Base-by-base conservation (phyloP, 345 rosid genomes). In the Arabidopsis suecica region DNA sequence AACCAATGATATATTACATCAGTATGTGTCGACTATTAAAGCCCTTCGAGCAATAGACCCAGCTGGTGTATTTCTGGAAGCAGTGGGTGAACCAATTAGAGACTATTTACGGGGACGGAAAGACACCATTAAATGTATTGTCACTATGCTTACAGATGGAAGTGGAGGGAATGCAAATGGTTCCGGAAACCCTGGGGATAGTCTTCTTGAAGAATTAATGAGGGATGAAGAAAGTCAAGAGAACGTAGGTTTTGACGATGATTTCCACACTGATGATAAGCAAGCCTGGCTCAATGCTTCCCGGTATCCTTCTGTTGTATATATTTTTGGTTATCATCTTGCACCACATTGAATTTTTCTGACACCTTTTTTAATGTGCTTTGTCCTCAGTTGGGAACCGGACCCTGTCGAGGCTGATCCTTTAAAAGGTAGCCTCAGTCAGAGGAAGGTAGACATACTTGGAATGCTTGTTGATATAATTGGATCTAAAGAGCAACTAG, bases 101-200 rank as follows among this genome's bases (percentile, higher is more conserved):
- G 97, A 92, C 53, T 95, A 95, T 77, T 79, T 92, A 74, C 83
- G 96, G 71, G 94, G 97, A 32, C 74, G 99, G 76, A 95, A 95
- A 82, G 99, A 95, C 73, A 90, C 99, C 55, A 88, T 89, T 73
- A 95, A 95, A 82, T 95, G 97, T 84, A 87, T 95, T 73, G 97
- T 95, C 60, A 92, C 99, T 74, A 90, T 95, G 99, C 99, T 95
- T 57, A 92, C 97, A 2, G 97, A 88, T 82, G 99, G 99, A 61
- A 86, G 84, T 53, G 89, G 93, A 70, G 93, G 97, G 48, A 90
- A 88, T 79, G 83, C 88, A 41, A 90, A 81, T 83, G 97, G 93
- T 72, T 84, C 93, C 22, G 93, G 95, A 64, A 88, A 83, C 73
- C 73, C 88, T 72, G 97, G 96, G 79, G 99, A 90, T 83, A 92